Percentiles rank a stretch among this genome's conserved stretches.
These are phyloP conservation scores for Phytophthora ramorum DNA, from an alignment of 352 stramenopile species.

Conservation along the genomic window DNA sequence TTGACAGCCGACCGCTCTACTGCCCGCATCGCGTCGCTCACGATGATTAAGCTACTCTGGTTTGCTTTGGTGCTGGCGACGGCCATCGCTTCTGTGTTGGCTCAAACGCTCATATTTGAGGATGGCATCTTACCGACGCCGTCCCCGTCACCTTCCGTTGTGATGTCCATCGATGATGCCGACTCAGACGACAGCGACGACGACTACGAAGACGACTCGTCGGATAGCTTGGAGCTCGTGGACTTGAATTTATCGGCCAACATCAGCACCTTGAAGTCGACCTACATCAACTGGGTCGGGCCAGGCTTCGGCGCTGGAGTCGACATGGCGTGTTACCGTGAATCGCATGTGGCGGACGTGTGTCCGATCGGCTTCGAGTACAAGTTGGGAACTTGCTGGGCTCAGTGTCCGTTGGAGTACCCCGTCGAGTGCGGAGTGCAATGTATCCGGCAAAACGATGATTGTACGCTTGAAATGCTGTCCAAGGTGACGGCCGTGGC, in stretches of 20 bases:
- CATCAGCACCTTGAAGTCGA: slow-evolving; percentile 23
- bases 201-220: slow-evolving; percentile 2
- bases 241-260: slow-evolving; percentile 8
- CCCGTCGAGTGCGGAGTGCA: slow-evolving; percentile 65
- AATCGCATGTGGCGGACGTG: slow-evolving; percentile 34
- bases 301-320: slow-evolving; percentile 13
- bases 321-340: slow-evolving; percentile 55
- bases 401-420: slow-evolving; percentile 68
- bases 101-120: slow-evolving; percentile 7
- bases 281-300: slow-evolving; percentile 21
- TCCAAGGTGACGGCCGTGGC: slow-evolving; percentile 51
- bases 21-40: not conserved
- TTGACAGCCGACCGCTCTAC: not conserved
- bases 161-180: not conserved
- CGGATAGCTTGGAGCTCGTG: slow-evolving; percentile 5
- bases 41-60: slow-evolving; percentile 9
- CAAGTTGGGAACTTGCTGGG: slow-evolving; percentile 65
- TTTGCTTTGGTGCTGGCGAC: not conserved
- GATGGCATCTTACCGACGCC: not conserved
- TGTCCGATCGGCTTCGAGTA: slow-evolving; percentile 51
- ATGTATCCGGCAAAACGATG: slow-evolving; percentile 41
- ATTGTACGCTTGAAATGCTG: slow-evolving; percentile 56
- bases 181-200: slow-evolving; percentile 11
- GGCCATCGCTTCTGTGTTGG: not conserved
- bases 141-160: not conserved